Evolutionary conservation across 345 rosid species (phyloP).

Genomic region (Populus simonii): DNA sequence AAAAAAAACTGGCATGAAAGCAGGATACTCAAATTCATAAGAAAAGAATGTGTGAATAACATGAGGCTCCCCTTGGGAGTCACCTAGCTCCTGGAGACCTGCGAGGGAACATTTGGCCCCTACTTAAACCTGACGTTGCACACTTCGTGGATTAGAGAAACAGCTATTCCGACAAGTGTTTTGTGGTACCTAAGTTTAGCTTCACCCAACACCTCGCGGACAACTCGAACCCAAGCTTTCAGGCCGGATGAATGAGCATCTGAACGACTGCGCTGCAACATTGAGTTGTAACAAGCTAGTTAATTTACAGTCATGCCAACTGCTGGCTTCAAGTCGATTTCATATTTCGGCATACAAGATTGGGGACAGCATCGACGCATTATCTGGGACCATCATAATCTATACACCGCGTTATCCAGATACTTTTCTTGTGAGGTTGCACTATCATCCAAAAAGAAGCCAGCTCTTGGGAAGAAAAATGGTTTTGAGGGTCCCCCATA

Average conservation of each 20-base stretch:
- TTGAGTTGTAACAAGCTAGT: background rate
- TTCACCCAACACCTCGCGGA: background rate
- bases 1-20: too few species aligned
- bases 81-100: background rate
- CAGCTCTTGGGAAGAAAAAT: background rate
- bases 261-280: background rate
- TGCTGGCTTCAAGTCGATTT: background rate
- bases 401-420: background rate
- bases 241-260: background rate
- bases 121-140: background rate
- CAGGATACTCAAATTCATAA: background rate
- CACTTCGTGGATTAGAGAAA: background rate
- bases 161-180: background rate
- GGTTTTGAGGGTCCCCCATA: background rate
- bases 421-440: background rate
- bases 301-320: background rate
- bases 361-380: background rate
- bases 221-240: background rate
- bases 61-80: too few species aligned
- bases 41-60: too few species aligned
- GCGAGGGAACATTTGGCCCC: background rate
- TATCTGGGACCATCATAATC: background rate
- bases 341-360: background rate
- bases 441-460: background rate
- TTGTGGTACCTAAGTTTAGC: background rate